Base-by-base conservation (phyloP, 495 filamentous ascomycete species). In the Xylaria palmicola region DNA sequence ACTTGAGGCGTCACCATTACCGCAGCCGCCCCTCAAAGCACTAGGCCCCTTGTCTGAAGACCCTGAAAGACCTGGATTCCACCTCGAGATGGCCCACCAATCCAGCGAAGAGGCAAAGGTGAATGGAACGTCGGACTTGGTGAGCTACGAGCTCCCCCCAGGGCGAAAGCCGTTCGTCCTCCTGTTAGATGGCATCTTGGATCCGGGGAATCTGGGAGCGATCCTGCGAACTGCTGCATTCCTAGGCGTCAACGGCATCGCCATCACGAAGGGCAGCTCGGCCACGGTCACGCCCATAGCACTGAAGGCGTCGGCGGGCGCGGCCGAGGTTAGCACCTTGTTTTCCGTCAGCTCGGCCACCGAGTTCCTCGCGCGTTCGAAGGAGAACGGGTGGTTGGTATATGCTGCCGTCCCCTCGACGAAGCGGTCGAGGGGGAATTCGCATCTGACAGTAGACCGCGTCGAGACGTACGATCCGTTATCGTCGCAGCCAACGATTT, bases 191-290 rank as follows among this genome's bases (percentile, higher is more conserved):
- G 85, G 86, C n/a, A 86, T 98, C 45, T 68, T 90, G 8, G 93
- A 98, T 73, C 86, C 91, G 2, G 92, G 91, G 1, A 98, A 98
- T 71, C 77, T 97, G 3, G 94, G 94, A 27, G 88, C 87, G 3
- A 96, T 97, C 58, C 78, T 97, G 32, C 89, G 94, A 20, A 88
- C 90, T 20, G 90, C 90, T 4, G 86, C 89, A 66, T 98, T 90
- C 73, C 82, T 97, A 3, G 94, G 94, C 37, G 87, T 89, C 13
- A 87, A 90, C 59, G 91, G 89, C 6, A 75, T 95, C 44, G 81
- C 83, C 8, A 84, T 90, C 58, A 86, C 89, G 6, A 82, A 82
- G 29, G 78, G 80, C 44, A 82, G 83, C 67, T 90, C 87, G 10
- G 90, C 92, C 0, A 81, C 86, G 1, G 73, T 97, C 40, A 88